Evolutionary conservation across 805 yeast species (phyloP), one percentile per base, ranked within the genome.

Genomic region (Saccharomycopsis malanga): DNA sequence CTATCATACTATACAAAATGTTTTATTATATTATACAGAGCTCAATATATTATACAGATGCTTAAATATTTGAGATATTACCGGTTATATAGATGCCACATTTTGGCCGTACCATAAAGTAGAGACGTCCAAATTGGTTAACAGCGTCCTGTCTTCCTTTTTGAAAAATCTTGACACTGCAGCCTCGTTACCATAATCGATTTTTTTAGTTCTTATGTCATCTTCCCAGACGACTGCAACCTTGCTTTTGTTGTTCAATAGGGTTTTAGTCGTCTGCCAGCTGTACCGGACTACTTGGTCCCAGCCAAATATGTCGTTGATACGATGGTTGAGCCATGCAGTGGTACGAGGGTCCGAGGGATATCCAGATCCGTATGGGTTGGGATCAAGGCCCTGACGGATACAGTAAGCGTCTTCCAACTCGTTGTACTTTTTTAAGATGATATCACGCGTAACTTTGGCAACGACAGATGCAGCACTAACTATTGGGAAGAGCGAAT

Each of bases 391-490:
- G 39, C 41, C 47, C 39, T 56, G 51, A 53, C 53, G 17, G 51
- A 53, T 10, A 45, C 53, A 10, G 51, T 44, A 10, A 59, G 46
- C 42, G 49, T 58, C 39, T 45, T 60, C 53, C 7, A 42, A 21
- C 12, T 12, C 6, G 42, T 63, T 63, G 52, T 58, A 67, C 54
- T 61, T 57, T 29, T 64, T 54, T 52, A 84, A 64, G 36, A 76
- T 72, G 39, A 76, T 63, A 61, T 93, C 99, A 59, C 99, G 74
- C 0, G 98, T 88, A 4, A 93, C 98, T 61, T 93, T 93, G 7
- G 99, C 99, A 39, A 89, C 89, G 41, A 93, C 86, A 18, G 95
- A 83, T 0, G 98, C 99, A 1, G 94, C 85, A 61, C 95, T 83
- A 5, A 93, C 99, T 46, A 87, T 80, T 1, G 98, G 96, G 60